Evolutionary conservation across 345 rosid species (phyloP).

Genomic region (Arabis alpina): DNA sequence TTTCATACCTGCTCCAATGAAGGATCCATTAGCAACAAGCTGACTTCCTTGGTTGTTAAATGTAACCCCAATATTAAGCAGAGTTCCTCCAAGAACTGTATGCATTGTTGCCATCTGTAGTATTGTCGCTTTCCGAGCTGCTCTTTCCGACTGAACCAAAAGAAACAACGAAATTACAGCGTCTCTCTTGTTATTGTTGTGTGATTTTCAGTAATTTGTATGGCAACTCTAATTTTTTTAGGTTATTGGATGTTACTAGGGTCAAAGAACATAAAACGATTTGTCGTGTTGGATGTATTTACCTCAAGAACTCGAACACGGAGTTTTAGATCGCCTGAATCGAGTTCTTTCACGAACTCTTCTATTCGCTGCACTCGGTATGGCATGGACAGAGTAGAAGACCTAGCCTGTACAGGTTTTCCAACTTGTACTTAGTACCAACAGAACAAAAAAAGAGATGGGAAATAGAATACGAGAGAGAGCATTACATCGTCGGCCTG

Average conservation of each 20-base stretch:
- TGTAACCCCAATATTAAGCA: constrained; percentile 85
- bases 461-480: background rate
- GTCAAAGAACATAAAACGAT: too few relatives aligned
- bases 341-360: constrained; percentile 86
- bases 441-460: constrained; percentile 11
- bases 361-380: constrained; percentile 79
- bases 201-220: background rate
- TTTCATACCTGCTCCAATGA: constrained; percentile 76
- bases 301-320: constrained; percentile 97
- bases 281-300: background rate
- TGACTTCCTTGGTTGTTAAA: constrained; percentile 66
- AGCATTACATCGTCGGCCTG: constrained; percentile 82
- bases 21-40: constrained; percentile 73
- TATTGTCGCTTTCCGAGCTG: constrained; percentile 80
- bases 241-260: too few relatives aligned
- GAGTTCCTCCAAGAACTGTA: constrained; percentile 78
- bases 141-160: constrained; percentile 77
- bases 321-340: constrained; percentile 88
- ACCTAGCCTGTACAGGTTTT: constrained; percentile 65
- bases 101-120: constrained; percentile 95
- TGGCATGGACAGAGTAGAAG: constrained; percentile 85
- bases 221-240: too few relatives aligned
- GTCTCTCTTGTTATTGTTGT: background rate
- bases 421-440: constrained; percentile 25
- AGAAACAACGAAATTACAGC: background rate